Percentiles rank a stretch among this genome's conserved stretches.
Conservation (phyloP, 129 eudicot species). For the Glebionis coronaria region DNA sequence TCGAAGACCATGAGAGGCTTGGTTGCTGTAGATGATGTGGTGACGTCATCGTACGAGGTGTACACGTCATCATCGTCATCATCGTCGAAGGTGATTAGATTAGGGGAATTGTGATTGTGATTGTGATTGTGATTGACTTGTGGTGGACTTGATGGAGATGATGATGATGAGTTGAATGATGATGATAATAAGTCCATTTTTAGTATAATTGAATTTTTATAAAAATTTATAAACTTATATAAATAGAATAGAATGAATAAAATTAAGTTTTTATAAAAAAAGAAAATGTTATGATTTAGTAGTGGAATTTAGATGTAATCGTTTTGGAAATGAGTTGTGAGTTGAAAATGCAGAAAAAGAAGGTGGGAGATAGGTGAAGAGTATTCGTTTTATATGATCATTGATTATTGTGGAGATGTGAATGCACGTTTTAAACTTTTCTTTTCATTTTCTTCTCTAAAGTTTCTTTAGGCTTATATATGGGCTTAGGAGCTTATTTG, state of each 20-base stretch:
- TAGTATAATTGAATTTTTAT: too few relatives aligned
- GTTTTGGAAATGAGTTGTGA: constrained; percentile 26
- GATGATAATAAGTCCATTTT: constrained; percentile 28
- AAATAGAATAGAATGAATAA: neutral
- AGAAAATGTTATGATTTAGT: too few relatives aligned
- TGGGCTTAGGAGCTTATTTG: too few relatives aligned
- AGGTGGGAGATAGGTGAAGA: constrained; percentile 30
- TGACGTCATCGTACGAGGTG: constrained; percentile 1
- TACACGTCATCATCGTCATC: constrained; percentile 12
- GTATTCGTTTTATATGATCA: constrained; percentile 1
- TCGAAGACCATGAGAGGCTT: constrained; percentile 59
- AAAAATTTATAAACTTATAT: too few relatives aligned
- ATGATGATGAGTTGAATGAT: constrained; percentile 29
- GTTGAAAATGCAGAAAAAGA: constrained; percentile 17
- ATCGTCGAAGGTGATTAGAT: constrained; percentile 33
- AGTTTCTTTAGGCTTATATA: too few relatives aligned
- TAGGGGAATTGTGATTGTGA: constrained; percentile 15
- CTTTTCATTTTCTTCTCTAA: too few relatives aligned
- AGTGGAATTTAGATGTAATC: constrained; percentile 13
- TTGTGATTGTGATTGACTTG: constrained; percentile 7
- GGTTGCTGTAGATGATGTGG: too few relatives aligned
- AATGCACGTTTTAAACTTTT: constrained; percentile 19
- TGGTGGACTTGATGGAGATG: constrained; percentile 32
- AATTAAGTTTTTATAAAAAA: neutral
- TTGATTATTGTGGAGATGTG: neutral